Evolutionary conservation across 116 monocot species (phyloP).

Genomic region (Thalassia testudinum): DNA sequence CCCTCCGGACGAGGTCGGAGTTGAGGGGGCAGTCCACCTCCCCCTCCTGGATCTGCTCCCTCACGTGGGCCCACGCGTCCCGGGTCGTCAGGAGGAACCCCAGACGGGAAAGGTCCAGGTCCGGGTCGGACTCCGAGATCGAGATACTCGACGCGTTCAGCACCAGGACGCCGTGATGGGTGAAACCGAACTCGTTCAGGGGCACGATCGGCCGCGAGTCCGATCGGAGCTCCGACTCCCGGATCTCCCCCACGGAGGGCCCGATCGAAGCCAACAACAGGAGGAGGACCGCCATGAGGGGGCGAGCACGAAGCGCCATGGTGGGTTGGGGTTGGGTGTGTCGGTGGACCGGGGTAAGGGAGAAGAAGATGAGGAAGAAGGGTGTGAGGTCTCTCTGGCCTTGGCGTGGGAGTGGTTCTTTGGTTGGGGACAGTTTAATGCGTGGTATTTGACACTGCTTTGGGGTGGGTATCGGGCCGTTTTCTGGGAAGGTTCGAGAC

Average conservation of each 20-base stretch:
- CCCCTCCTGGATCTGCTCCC: conserved; percentile 17
- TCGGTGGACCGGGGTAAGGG: no score
- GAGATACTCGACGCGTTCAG: conserved; percentile 19
- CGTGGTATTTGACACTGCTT: no score
- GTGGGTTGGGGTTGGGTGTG: no score
- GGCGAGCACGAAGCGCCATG: no score
- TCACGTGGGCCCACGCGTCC: conserved; percentile 32
- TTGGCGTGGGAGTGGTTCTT: no score
- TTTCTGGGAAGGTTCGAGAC: no score
- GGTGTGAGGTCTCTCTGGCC: no score
- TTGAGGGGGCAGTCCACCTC: conserved; percentile 23
- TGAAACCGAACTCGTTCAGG: conserved; percentile 49
- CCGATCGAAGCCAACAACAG: conserved; percentile 6
- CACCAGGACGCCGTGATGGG: conserved; percentile 17
- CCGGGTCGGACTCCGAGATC: conserved; percentile 5
- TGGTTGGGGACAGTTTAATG: no score
- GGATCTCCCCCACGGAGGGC: conserved; percentile 28
- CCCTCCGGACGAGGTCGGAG: conserved; percentile 13
- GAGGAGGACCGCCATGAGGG: not conserved
- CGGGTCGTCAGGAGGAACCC: conserved; percentile 46
- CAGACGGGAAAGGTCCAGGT: conserved; percentile 14
- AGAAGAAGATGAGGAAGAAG: no score
- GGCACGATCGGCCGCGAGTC: conserved; percentile 25
- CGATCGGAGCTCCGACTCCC: conserved; percentile 8
- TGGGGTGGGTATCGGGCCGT: no score